Evolutionary conservation across 768 basidiomycete species (phyloP).

Genomic region (Leccinum barrowsii): DNA sequence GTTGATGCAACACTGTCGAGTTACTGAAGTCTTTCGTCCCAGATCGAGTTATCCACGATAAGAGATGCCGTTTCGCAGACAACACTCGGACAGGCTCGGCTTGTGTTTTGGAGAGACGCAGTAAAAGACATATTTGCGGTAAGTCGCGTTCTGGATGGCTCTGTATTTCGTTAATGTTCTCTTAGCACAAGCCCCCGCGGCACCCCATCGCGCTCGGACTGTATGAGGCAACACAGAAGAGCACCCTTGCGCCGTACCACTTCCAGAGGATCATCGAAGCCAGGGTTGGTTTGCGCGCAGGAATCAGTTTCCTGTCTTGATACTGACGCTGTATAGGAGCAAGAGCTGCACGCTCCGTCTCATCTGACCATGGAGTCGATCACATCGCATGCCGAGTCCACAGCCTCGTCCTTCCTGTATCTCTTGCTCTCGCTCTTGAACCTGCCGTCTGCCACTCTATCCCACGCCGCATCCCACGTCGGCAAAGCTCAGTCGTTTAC

Average conservation of each 20-base stretch:
- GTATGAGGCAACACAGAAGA: slow-evolving; percentile 46
- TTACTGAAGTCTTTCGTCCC: slow-evolving; percentile 9
- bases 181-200: slow-evolving; percentile 68
- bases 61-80: slow-evolving; percentile 74
- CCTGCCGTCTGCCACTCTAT: slow-evolving; percentile 51
- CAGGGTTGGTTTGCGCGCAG: slow-evolving; percentile 47
- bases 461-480: slow-evolving; percentile 80
- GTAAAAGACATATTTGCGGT: slow-evolving; percentile 66
- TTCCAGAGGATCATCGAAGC: slow-evolving; percentile 83
- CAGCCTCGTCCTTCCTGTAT: slow-evolving; percentile 75
- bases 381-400: slow-evolving; percentile 73
- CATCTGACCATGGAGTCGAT: slow-evolving; percentile 68
- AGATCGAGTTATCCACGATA: slow-evolving; percentile 76
- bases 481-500: slow-evolving; percentile 69
- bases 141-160: slow-evolving; percentile 21
- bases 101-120: slow-evolving; percentile 87
- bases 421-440: slow-evolving; percentile 66
- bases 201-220: slow-evolving; percentile 81
- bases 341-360: slow-evolving; percentile 60
- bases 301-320: slow-evolving; percentile 12
- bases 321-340: slow-evolving; percentile 44
- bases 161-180: slow-evolving; percentile 15
- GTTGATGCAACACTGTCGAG: neutral
- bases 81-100: slow-evolving; percentile 75
- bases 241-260: slow-evolving; percentile 66